These are phyloP conservation scores for Skeletonema marinoi DNA, from an alignment of 108 stramenopile genomes.

Conservation along the genomic window DNA sequence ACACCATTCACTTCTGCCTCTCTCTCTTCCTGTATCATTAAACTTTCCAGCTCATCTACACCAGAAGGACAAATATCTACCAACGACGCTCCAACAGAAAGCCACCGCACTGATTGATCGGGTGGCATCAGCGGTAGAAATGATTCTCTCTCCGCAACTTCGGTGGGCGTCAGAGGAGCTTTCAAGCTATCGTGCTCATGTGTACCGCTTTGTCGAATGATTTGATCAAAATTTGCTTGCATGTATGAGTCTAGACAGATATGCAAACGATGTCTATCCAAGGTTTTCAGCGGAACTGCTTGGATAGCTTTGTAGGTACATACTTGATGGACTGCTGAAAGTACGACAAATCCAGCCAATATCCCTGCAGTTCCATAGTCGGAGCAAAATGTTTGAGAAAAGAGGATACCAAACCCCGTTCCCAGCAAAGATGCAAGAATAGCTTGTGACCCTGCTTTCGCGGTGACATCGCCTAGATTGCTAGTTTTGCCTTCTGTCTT, in stretches of 20 bases:
- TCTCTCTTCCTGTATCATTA: neutral
- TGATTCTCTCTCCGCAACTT: slow-evolving; percentile 66
- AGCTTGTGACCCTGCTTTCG: slow-evolving; percentile 92
- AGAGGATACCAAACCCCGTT: slow-evolving; percentile 84
- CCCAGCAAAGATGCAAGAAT: slow-evolving; percentile 90
- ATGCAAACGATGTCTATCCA: slow-evolving; percentile 83
- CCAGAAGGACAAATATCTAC: slow-evolving; percentile 50
- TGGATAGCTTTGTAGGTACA: slow-evolving; percentile 82
- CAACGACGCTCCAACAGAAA: slow-evolving; percentile 61
- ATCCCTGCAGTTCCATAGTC: slow-evolving; percentile 38
- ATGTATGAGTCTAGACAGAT: slow-evolving; percentile 60
- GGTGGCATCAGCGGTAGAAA: slow-evolving; percentile 60
- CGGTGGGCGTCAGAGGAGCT: slow-evolving; percentile 38
- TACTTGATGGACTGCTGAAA: slow-evolving; percentile 73
- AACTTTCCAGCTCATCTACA: slow-evolving; percentile 32
- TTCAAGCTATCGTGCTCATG: neutral
- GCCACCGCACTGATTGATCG: slow-evolving; percentile 51
- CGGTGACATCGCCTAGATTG: slow-evolving; percentile 97
- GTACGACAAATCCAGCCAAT: slow-evolving; percentile 46
- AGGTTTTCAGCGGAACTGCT: slow-evolving; percentile 69
- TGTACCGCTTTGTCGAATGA: slow-evolving; percentile 4
- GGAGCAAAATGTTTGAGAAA: slow-evolving; percentile 68
- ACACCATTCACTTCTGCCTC: neutral
- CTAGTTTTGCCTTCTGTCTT: slow-evolving; percentile 16
- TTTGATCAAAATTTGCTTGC: slow-evolving; percentile 6